A percentile compares a stretch with the other conserved stretches of the same genome.
phyloP scores from a whole-genome alignment of 768 basidiomycete species.

The Crucibulum laeve region DNA sequence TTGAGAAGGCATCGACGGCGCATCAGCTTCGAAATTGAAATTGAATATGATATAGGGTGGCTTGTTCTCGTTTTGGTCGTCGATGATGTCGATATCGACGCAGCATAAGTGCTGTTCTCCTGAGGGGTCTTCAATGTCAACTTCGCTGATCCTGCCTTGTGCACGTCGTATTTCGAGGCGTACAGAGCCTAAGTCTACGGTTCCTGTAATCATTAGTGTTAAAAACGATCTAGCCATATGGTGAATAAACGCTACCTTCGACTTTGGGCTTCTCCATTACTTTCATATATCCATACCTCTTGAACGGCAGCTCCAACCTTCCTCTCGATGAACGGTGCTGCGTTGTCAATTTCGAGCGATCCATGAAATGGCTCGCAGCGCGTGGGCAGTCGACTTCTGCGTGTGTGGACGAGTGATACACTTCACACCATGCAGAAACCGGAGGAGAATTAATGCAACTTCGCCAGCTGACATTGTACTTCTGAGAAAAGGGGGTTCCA shows the following conservation, averaged over 20 bases:
- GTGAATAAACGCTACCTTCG: not conserved
- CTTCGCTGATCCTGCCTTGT: not conserved
- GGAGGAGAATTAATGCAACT: not conserved
- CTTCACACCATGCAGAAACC: not conserved
- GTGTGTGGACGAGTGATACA: not conserved
- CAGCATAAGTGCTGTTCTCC: not conserved
- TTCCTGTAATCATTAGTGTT: not conserved
- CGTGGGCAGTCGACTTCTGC: not conserved
- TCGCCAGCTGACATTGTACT: not conserved
- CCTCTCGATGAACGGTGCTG: not conserved
- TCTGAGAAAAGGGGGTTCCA: not conserved
- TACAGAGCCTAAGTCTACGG: not conserved
- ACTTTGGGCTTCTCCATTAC: not conserved
- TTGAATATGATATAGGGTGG: not conserved
- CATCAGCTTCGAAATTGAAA: not conserved
- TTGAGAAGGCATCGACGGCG: too few species aligned
- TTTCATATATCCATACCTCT: not conserved
- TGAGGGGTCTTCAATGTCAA: not conserved
- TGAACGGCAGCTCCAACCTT: not conserved
- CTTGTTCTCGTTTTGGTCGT: not conserved
- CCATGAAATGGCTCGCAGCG: not conserved
- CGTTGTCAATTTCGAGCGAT: not conserved
- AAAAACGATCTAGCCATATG: not conserved
- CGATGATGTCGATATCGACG: not conserved
- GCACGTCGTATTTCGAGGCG: not conserved